These are phyloP conservation scores for Colletotrichum sp. DNA, from an alignment of 2,329 filamentous ascomycete species.

Conservation along the genomic window DNA sequence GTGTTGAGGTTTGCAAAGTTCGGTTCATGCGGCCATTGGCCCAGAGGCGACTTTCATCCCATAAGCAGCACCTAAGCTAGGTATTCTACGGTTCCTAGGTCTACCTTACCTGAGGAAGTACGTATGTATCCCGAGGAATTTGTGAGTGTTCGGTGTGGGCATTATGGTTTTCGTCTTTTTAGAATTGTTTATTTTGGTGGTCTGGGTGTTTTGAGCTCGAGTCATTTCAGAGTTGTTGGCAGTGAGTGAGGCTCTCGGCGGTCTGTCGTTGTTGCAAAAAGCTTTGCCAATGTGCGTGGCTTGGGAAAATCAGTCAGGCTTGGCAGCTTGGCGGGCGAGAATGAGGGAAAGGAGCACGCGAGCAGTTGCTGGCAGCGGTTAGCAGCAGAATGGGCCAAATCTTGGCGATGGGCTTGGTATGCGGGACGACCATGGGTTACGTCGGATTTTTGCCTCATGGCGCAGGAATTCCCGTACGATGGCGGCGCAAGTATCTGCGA, in stretches of 20 bases:
- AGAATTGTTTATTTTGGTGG: neutral
- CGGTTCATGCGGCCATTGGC: neutral
- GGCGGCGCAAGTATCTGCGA: neutral
- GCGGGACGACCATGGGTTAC: neutral
- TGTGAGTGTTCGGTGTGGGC: no score
- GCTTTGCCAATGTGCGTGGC: slow-evolving; percentile 21
- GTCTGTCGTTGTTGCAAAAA: slow-evolving; percentile 3
- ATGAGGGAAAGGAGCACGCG: slow-evolving; percentile 16
- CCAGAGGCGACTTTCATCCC: neutral
- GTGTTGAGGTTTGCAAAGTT: neutral
- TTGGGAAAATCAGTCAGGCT: neutral
- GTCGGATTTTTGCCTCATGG: neutral
- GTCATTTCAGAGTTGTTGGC: neutral
- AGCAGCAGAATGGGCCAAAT: neutral
- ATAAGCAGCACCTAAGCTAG: neutral
- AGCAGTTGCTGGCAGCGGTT: slow-evolving; percentile 16
- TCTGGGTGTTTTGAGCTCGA: neutral
- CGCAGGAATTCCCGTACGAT: slow-evolving; percentile 8
- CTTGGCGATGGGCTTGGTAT: slow-evolving; percentile 9
- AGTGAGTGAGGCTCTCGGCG: neutral
- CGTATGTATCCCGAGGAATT: neutral
- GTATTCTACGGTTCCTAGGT: neutral
- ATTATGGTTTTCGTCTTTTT: neutral
- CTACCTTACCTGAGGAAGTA: neutral
- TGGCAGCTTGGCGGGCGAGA: slow-evolving; percentile 11